A percentile compares a stretch with the other conserved stretches of the same genome.
phyloP scores from a whole-genome alignment of 1,139 yeast genomes.

The Torulaspora globosa region DNA sequence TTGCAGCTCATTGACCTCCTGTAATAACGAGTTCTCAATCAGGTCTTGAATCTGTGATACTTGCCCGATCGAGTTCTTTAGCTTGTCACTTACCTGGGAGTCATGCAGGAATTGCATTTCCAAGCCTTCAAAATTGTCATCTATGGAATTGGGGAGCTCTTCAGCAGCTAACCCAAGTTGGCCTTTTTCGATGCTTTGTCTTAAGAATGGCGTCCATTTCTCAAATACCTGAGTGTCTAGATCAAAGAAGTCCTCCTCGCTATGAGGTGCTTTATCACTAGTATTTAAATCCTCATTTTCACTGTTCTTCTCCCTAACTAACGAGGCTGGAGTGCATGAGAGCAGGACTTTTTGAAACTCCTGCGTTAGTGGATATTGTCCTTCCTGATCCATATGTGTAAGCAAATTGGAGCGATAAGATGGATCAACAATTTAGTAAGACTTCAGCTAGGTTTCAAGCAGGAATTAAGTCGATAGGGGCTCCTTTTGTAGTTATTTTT shows the following conservation, averaged over 20 bases:
- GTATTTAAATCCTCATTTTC: conserved; percentile 4
- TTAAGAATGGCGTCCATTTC: conserved; percentile 35
- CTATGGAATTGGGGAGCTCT: conserved; percentile 34
- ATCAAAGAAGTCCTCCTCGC: conserved; percentile 24
- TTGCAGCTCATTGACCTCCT: conserved; percentile 33
- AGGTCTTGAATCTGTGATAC: conserved; percentile 31
- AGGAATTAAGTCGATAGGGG: not conserved
- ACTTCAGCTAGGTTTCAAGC: not conserved
- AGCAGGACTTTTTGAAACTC: conserved; percentile 33
- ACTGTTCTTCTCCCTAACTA: conserved; percentile 9
- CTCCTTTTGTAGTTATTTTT: not conserved
- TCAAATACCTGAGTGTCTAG: conserved; percentile 32
- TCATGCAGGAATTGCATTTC: conserved; percentile 36
- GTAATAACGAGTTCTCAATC: conserved; percentile 27
- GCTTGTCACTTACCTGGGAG: conserved; percentile 34
- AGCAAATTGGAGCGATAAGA: not conserved
- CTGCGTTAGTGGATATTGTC: conserved; percentile 25
- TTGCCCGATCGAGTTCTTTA: conserved; percentile 32
- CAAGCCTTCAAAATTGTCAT: conserved; percentile 36
- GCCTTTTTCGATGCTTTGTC: conserved; percentile 30
- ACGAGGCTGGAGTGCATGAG: conserved; percentile 19
- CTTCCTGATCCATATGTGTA: conserved; percentile 30
- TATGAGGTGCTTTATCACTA: conserved; percentile 1
- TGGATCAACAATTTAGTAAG: not conserved
- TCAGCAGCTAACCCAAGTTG: conserved; percentile 26